These are phyloP conservation scores for Leptosphaerulina australis DNA, from an alignment of 2,329 filamentous ascomycete species.

Conservation along the genomic window DNA sequence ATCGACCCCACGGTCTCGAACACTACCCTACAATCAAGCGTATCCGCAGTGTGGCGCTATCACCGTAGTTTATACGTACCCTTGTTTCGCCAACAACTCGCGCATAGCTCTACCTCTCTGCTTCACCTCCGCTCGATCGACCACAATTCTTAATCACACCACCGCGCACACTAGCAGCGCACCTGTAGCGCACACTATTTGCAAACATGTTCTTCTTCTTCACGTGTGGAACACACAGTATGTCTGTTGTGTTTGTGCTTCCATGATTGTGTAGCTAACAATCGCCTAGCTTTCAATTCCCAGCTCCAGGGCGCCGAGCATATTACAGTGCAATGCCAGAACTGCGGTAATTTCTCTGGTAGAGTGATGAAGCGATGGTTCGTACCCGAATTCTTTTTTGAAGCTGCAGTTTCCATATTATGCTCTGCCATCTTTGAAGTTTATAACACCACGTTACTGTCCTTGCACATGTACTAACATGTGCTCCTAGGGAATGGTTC, in stretches of 20 bases:
- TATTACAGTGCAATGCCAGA: constrained; percentile 58
- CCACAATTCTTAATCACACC: not conserved
- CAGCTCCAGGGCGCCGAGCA: constrained; percentile 56
- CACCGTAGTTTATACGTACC: constrained; percentile 3
- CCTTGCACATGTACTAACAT: not conserved
- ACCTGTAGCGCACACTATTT: not conserved
- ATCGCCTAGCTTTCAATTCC: constrained; percentile 52
- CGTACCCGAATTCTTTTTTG: constrained; percentile 1
- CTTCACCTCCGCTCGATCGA: constrained; percentile 11
- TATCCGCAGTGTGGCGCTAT: constrained; percentile 11
- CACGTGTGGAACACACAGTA: constrained; percentile 58
- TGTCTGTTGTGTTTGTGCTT: constrained; percentile 14
- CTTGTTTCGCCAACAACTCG: constrained; percentile 11
- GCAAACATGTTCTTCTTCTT: constrained; percentile 56
- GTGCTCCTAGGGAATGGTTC: constrained; percentile 64
- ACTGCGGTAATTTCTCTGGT: constrained; percentile 58
- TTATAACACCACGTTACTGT: not conserved
- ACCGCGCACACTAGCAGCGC: not conserved
- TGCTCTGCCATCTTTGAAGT: not conserved
- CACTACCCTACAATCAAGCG: constrained; percentile 20
- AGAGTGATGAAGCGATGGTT: constrained; percentile 55
- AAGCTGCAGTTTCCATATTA: not conserved
- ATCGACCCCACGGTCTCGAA: not conserved
- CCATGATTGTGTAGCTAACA: constrained; percentile 1
- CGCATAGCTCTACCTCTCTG: constrained; percentile 15